Conservation (phyloP, 129 eudicot species). For the Saposhnikovia divaricata region DNA sequence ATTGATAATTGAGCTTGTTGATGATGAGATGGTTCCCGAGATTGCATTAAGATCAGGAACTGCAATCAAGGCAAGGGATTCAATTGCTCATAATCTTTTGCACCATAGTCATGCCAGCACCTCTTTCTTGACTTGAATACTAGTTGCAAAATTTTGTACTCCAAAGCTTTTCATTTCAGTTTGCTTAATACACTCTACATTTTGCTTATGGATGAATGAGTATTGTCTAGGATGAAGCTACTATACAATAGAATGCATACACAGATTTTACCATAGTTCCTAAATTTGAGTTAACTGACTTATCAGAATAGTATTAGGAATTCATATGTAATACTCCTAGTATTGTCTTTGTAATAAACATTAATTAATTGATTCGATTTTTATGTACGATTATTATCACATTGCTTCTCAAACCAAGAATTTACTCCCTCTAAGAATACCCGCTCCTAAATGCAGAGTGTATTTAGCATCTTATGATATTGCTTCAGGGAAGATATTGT, state of each 20-base stretch:
- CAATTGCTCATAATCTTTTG: conserved; percentile 87
- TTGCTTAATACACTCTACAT: background rate
- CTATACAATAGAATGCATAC: background rate
- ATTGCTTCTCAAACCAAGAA: background rate
- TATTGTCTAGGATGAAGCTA: too few species aligned
- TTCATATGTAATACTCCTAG: conserved; percentile 13
- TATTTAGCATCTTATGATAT: too few species aligned
- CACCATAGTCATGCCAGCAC: conserved; percentile 96
- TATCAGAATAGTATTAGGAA: conserved; percentile 7
- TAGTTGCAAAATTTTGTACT: conserved; percentile 11
- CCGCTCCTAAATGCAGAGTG: background rate
- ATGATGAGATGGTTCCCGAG: conserved; percentile 90
- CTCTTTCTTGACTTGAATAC: conserved; percentile 55
- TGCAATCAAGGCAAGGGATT: conserved; percentile 67
- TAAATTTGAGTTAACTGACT: conserved; percentile 24
- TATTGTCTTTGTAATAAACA: background rate
- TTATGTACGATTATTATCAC: background rate
- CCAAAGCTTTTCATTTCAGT: background rate
- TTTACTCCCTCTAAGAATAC: background rate
- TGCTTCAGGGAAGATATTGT: too few species aligned
- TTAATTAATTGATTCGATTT: background rate
- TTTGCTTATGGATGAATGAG: too few species aligned
- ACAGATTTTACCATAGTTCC: conserved; percentile 24
- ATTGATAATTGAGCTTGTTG: conserved; percentile 46
- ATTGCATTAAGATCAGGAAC: conserved; percentile 49